Percentiles rank a stretch among this genome's conserved stretches.
Evolutionary conservation across 176 grass and related monocot species (phyloP).

Genomic region (Paspalum vaginatum): DNA sequence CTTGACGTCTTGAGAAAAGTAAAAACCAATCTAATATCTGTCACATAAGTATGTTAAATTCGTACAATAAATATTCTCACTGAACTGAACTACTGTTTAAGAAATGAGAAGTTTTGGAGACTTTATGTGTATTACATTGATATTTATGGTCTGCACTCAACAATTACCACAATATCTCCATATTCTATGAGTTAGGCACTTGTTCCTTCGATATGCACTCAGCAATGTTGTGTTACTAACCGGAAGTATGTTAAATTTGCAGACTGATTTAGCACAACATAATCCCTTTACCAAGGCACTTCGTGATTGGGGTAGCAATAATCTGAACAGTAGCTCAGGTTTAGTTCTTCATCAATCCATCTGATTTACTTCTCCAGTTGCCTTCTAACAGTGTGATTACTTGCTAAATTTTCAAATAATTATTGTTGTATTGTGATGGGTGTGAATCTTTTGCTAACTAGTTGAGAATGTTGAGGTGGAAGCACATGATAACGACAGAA

Average conservation of each 20-base stretch:
- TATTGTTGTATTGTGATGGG: not conserved
- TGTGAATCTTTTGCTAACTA: slow-evolving; percentile 13
- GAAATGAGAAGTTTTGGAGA: not conserved
- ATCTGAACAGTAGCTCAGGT: slow-evolving; percentile 42
- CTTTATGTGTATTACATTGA: not conserved
- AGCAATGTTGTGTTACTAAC: not conserved
- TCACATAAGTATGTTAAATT: not conserved
- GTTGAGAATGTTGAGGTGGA: slow-evolving; percentile 39
- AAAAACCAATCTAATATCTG: not conserved
- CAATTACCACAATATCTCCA: not conserved
- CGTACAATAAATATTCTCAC: not conserved
- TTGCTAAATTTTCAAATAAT: not conserved
- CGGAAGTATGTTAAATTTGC: slow-evolving; percentile 8
- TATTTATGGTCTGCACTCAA: not conserved
- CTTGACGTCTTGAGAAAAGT: not conserved
- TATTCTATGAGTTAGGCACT: not conserved
- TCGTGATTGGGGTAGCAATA: slow-evolving; percentile 39
- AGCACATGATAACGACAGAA: slow-evolving; percentile 37
- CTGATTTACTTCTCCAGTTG: not conserved
- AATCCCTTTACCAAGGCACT: slow-evolving; percentile 51
- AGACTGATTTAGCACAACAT: slow-evolving; percentile 61
- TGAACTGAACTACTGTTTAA: not conserved
- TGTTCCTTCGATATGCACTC: not conserved
- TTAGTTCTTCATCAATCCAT: not conserved
- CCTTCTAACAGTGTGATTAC: slow-evolving; percentile 12